phyloP scores from a whole-genome alignment of 148 eudicot species.

The Persicaria maculosa region DNA sequence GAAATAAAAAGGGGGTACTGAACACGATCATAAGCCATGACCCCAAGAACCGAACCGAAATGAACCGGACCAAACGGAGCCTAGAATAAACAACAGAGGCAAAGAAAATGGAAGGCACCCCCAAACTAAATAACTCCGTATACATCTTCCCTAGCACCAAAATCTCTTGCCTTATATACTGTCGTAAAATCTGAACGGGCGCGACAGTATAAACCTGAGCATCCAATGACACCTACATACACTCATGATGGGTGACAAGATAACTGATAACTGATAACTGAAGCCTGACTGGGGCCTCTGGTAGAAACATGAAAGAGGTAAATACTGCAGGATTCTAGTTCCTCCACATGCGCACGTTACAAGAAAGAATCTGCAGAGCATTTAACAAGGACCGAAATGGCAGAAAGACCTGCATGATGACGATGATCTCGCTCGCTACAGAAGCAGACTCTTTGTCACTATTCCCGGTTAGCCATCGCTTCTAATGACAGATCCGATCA shows the following conservation, averaged over 20 bases:
- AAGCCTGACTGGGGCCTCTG: neutral
- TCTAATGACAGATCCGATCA: conserved; percentile 16
- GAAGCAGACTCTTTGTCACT: conserved; percentile 10
- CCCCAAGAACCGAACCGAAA: neutral
- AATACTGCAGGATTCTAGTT: conserved; percentile 1
- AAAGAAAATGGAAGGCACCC: conserved; percentile 6
- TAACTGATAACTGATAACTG: neutral
- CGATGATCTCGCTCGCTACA: neutral
- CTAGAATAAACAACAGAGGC: conserved; percentile 8
- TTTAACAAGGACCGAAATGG: neutral
- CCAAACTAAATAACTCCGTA: conserved; percentile 1
- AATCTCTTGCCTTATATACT: conserved; percentile 12
- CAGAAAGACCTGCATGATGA: neutral
- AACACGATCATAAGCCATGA: conserved; percentile 10
- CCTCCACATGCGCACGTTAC: conserved; percentile 5
- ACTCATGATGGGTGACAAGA: neutral
- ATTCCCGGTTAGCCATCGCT: conserved; percentile 13
- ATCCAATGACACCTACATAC: conserved; percentile 11
- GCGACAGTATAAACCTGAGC: conserved; percentile 6
- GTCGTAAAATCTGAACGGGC: neutral
- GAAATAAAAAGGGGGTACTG: neutral
- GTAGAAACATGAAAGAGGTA: conserved; percentile 2
- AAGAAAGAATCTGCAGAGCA: conserved; percentile 5
- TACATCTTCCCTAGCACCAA: conserved; percentile 7
- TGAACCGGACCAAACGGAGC: neutral